Percentiles rank a stretch among this genome's conserved stretches.
These are phyloP conservation scores for Melanomma pulvis-pyrius DNA, from an alignment of 495 filamentous ascomycete genomes.

Conservation along the genomic window DNA sequence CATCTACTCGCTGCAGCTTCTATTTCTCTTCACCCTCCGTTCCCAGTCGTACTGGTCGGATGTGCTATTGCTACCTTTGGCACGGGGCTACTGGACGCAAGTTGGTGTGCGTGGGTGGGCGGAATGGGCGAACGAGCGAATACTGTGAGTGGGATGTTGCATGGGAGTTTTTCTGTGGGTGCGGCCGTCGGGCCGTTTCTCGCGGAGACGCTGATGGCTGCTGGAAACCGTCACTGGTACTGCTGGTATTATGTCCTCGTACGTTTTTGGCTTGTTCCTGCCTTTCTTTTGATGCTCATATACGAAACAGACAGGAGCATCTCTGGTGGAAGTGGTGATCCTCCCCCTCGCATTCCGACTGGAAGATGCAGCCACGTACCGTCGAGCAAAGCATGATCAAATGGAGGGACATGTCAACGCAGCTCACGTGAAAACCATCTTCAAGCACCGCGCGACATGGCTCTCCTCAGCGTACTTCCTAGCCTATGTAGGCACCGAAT, in stretches of 20 bases:
- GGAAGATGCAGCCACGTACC: constrained; percentile 14
- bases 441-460: constrained; percentile 13
- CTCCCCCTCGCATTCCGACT: constrained; percentile 18
- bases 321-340: constrained; percentile 3
- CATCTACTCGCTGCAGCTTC: constrained; percentile 11
- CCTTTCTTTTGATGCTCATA: background rate
- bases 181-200: constrained; percentile 18
- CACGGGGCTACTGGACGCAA: constrained; percentile 18
- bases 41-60: constrained; percentile 6
- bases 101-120: constrained; percentile 28
- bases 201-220: constrained; percentile 1
- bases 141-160: constrained; percentile 16
- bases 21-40: constrained; percentile 16
- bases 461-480: constrained; percentile 19
- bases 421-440: constrained; percentile 7
- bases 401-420: background rate
- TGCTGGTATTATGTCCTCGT: constrained; percentile 25
- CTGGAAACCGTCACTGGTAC: constrained; percentile 13
- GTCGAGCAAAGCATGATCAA: background rate
- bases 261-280: background rate
- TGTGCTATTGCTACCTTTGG: constrained; percentile 9
- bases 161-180: constrained; percentile 22
- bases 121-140: constrained; percentile 10
- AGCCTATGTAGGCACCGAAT: constrained; percentile 29
- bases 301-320: constrained; percentile 5